These are phyloP conservation scores for Yamadazyma olivae DNA, from an alignment of 805 yeast species.

Conservation along the genomic window DNA sequence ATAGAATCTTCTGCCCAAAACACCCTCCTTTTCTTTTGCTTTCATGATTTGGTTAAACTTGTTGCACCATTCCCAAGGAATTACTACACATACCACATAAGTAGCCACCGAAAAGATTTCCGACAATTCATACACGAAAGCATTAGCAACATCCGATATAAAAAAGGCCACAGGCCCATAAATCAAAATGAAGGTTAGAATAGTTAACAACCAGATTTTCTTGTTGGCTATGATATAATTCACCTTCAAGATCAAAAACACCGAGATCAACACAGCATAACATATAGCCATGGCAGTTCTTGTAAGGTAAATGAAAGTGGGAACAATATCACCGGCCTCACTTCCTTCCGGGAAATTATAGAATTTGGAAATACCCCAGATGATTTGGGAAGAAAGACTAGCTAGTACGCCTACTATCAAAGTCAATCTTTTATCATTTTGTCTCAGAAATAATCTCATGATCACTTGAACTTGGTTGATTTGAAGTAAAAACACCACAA, in stretches of 20 bases:
- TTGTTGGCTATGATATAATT: constrained; percentile 47
- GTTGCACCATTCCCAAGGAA: constrained; percentile 87
- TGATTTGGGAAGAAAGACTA: constrained; percentile 52
- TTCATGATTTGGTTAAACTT: constrained; percentile 56
- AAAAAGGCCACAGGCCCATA: constrained; percentile 67
- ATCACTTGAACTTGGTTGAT: constrained; percentile 70
- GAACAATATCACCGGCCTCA: constrained; percentile 54
- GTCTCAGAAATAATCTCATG: constrained; percentile 64
- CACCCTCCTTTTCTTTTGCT: constrained; percentile 62
- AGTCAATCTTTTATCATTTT: constrained; percentile 62
- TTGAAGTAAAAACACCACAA: constrained; percentile 56
- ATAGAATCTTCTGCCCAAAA: constrained; percentile 70
- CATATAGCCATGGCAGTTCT: constrained; percentile 69
- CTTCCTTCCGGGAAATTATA: constrained; percentile 31
- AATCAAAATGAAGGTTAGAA: constrained; percentile 52
- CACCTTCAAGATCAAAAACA: constrained; percentile 51
- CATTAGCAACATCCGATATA: constrained; percentile 70
- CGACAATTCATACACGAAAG: constrained; percentile 72
- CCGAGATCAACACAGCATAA: constrained; percentile 61
- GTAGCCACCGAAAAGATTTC: constrained; percentile 72
- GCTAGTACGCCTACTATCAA: constrained; percentile 56
- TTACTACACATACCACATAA: constrained; percentile 67
- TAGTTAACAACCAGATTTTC: constrained; percentile 52
- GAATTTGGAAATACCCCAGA: constrained; percentile 70
- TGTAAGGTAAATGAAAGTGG: constrained; percentile 71